phyloP scores from a whole-genome alignment of 345 rosid genomes.

The Durio zibethinus region DNA sequence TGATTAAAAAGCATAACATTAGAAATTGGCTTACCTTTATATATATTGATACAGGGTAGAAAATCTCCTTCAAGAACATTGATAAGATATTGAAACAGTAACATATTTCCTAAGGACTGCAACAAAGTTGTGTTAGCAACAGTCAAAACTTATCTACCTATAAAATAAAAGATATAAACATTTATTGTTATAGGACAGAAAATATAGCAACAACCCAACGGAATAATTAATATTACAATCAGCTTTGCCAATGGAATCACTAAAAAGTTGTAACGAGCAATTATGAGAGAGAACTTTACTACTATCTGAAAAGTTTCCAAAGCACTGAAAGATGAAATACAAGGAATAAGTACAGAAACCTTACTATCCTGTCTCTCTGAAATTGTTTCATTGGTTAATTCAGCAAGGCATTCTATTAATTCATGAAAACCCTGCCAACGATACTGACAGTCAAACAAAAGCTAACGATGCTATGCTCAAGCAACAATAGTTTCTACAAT shows the following conservation, averaged over 20 bases:
- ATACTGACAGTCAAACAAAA: not conserved
- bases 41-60: slow-evolving; percentile 40
- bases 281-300: not conserved
- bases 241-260: not conserved
- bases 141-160: not conserved
- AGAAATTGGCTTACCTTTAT: slow-evolving; percentile 38
- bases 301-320: not conserved
- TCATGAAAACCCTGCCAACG: slow-evolving; percentile 55
- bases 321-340: not conserved
- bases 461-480: not conserved
- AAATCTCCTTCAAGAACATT: slow-evolving; percentile 66
- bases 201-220: not conserved
- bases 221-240: not conserved
- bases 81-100: slow-evolving; percentile 72
- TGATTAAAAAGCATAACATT: not conserved
- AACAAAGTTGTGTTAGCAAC: slow-evolving; percentile 22
- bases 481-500: not conserved
- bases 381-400: slow-evolving; percentile 26
- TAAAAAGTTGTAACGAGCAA: not conserved
- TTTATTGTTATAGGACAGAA: not conserved
- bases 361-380: slow-evolving; percentile 34
- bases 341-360: slow-evolving; percentile 38
- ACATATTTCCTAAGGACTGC: slow-evolving; percentile 61
- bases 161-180: not conserved
- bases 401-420: slow-evolving; percentile 50